Evolutionary conservation across 1,284 basidiomycete genomes (phyloP).

Genomic region (Cystodermella granulosa): DNA sequence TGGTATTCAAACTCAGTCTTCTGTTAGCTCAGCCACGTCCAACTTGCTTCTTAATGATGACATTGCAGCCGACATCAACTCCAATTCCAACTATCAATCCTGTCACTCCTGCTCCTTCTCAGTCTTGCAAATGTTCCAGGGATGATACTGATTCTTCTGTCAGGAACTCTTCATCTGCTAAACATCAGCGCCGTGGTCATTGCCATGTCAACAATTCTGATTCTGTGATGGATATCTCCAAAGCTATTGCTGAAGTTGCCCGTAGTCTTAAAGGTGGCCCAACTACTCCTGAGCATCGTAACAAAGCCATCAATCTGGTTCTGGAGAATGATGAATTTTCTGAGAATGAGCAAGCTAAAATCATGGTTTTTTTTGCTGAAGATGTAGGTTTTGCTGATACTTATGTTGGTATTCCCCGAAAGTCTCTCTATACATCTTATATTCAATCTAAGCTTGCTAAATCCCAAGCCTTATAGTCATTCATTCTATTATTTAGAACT

Average conservation of each 20-base stretch:
- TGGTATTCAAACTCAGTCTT: no score
- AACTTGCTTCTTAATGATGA: not conserved
- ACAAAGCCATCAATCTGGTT: not conserved
- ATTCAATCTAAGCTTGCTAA: conserved; percentile 4
- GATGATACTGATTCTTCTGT: not conserved
- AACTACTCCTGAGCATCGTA: not conserved
- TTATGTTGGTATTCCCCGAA: conserved; percentile 2
- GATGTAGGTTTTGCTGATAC: conserved; percentile 1
- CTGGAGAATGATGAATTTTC: not conserved
- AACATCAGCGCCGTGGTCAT: not conserved
- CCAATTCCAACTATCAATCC: not conserved
- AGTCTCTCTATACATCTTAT: conserved; percentile 1
- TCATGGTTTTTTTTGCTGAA: not conserved
- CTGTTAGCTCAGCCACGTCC: not conserved
- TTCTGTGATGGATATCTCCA: not conserved
- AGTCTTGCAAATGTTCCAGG: not conserved
- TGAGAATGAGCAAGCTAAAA: not conserved
- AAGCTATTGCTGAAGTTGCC: not conserved
- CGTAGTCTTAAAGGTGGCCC: not conserved
- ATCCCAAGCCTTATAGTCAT: not conserved
- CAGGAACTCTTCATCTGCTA: not conserved
- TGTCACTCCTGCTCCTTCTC: not conserved
- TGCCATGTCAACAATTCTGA: not conserved
- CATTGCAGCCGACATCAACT: not conserved
- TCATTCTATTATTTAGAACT: no score